phyloP scores from a whole-genome alignment of 805 yeast genomes.

The Isabelozyma heimii region DNA sequence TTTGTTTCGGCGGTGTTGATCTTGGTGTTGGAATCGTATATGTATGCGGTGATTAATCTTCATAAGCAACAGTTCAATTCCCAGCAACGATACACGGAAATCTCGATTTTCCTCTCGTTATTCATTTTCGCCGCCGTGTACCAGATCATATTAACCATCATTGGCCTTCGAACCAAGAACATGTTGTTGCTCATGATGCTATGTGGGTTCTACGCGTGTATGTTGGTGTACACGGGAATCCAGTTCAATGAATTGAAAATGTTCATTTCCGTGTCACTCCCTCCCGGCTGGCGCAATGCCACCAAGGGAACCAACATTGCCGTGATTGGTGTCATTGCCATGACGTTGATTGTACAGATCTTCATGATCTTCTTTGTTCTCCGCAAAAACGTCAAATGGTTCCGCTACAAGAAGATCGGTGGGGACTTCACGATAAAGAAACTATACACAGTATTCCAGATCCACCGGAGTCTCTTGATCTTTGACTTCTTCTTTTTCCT shows the following conservation, averaged over 20 bases:
- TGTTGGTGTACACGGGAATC: conserved; percentile 46
- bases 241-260: conserved; percentile 40
- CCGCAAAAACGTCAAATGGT: conserved; percentile 43
- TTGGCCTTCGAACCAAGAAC: conserved; percentile 39
- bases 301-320: conserved; percentile 42
- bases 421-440: conserved; percentile 40
- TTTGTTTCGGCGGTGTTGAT: conserved; percentile 30
- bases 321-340: conserved; percentile 38
- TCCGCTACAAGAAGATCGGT: conserved; percentile 47
- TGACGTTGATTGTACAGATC: conserved; percentile 28
- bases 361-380: conserved; percentile 28
- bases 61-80: conserved; percentile 19
- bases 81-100: conserved; percentile 21
- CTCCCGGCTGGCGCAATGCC: conserved; percentile 24
- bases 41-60: conserved; percentile 37
- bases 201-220: conserved; percentile 37
- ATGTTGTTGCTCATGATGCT: conserved; percentile 38
- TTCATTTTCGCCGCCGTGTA: conserved; percentile 46
- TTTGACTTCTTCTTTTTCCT: conserved; percentile 42
- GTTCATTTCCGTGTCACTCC: conserved; percentile 15
- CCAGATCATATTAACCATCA: conserved; percentile 35
- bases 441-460: conserved; percentile 36
- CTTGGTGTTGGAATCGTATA: conserved; percentile 34
- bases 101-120: conserved; percentile 44
- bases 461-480: conserved; percentile 28